phyloP scores from a whole-genome alignment of 2,329 filamentous ascomycete species.

The Lecanoromycetidae sp. region DNA sequence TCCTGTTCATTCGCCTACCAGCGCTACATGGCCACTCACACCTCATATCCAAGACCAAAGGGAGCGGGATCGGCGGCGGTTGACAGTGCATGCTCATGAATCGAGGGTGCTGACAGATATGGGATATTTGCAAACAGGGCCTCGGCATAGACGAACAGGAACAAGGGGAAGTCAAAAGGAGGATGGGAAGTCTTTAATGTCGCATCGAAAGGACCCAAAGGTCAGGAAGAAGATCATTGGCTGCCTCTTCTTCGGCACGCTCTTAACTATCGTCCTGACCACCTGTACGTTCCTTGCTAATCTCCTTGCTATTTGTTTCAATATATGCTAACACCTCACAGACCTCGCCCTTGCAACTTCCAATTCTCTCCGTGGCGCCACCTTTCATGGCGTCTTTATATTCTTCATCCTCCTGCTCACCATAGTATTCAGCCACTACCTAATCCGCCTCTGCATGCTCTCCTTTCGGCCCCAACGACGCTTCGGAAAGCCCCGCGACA shows the following conservation, averaged over 20 bases:
- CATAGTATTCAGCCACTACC: conserved; percentile 68
- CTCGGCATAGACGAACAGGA: background rate
- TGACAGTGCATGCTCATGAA: background rate
- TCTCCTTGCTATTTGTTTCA: background rate
- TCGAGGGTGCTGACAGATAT: background rate
- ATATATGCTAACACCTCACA: conserved; percentile 26
- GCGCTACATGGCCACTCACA: conserved; percentile 12
- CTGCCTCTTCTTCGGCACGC: conserved; percentile 53
- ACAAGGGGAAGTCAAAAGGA: background rate
- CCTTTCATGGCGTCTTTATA: conserved; percentile 70
- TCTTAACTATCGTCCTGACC: conserved; percentile 46
- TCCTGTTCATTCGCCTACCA: conserved; percentile 13
- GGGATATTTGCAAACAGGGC: background rate
- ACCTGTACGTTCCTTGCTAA: conserved; percentile 46
- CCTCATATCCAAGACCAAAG: background rate
- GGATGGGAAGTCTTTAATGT: conserved; percentile 34
- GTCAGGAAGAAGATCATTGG: conserved; percentile 46
- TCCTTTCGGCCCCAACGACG: conserved; percentile 29
- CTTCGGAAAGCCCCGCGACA: conserved; percentile 16
- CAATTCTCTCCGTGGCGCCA: conserved; percentile 49
- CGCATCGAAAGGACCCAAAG: conserved; percentile 42
- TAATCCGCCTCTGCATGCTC: conserved; percentile 61
- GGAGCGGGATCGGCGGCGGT: background rate
- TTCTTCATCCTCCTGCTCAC: conserved; percentile 62
- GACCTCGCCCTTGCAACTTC: conserved; percentile 63